A percentile compares a stretch with the other conserved stretches of the same genome.
Evolutionary conservation across 306 rosid genomes (phyloP).

Genomic region (Gynostemma pentaphyllum): DNA sequence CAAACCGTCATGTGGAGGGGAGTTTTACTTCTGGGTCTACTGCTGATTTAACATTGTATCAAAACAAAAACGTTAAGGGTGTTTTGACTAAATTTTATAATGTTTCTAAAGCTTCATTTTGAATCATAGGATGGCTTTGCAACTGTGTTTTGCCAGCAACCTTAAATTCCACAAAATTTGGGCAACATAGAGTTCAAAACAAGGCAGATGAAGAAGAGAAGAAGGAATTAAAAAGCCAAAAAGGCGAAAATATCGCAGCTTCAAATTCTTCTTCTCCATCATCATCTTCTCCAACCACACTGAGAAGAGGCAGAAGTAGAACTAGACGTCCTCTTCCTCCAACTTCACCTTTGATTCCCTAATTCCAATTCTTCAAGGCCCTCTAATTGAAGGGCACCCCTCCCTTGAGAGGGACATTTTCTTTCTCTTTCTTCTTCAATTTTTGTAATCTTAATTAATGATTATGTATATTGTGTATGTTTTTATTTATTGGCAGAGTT

Average conservation of each 20-base stretch:
- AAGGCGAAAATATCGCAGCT: conserved; percentile 16
- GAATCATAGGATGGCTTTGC: conserved; percentile 63
- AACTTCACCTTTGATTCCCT: conserved; percentile 54
- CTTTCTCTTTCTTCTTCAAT: neutral
- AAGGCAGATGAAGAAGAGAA: conserved; percentile 55
- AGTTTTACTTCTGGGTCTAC: too few relatives aligned
- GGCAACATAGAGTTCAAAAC: conserved; percentile 57
- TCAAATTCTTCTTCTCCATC: conserved; percentile 37
- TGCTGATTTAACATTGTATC: too few relatives aligned
- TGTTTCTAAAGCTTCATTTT: neutral
- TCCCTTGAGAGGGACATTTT: too few relatives aligned
- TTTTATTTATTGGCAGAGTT: conserved; percentile 2
- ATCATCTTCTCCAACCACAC: conserved; percentile 32
- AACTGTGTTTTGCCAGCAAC: conserved; percentile 84
- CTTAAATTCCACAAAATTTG: conserved; percentile 55
- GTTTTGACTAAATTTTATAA: too few relatives aligned
- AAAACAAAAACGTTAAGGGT: too few relatives aligned
- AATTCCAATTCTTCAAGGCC: conserved; percentile 16
- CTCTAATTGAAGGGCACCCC: neutral
- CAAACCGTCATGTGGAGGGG: too few relatives aligned
- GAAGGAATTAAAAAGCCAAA: conserved; percentile 28
- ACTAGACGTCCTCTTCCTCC: conserved; percentile 65
- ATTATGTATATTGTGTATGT: conserved; percentile 7
- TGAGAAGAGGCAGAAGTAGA: conserved; percentile 76
- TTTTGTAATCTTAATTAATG: neutral